Base-by-base conservation (phyloP, 148 eudicot genomes). In the Nepenthes mirabilis region DNA sequence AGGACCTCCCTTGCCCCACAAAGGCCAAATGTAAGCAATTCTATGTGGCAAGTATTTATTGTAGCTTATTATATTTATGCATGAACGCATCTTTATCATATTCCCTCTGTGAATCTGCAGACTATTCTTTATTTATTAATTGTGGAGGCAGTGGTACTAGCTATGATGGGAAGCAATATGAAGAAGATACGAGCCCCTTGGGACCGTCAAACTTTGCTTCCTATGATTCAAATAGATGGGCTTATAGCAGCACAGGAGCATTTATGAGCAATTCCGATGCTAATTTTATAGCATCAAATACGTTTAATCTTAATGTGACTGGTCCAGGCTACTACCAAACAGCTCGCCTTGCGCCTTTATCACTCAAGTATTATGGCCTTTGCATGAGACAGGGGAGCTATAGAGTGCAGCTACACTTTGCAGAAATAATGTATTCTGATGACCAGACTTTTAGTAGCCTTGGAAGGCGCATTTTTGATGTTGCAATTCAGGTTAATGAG, bases 401-500 rank as follows among this genome's bases (percentile, higher is more conserved):
- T 60, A 80, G 52, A 47, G 91, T 88, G 63, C 74, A 76, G 65
- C 86, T 88, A 56, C 88, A 88, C 65, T 62, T 62, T 35, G 57
- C 65, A 5, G 65, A 62, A 53, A 62, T 62, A 0, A 62, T 62
- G 57, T 81, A 45, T 61, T 54, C 82, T 12, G 68, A 72, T 72
- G 87, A 85, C 61, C 74, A 60, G 53, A 79, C 80, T 33, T 83
- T 62, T 75, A 72, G 69, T 63, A 83, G 84, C 60, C 68, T 73
- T 45, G 96, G 91, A 33, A 74, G 79, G 37, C 94, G 90, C 40
- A 65, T 86, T 36, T 85, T 89, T 65, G 89, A 88, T 73, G 82
- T 83, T 45, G 61, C 77, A 34, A 76, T 85, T 69, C 96, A 84
- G 83, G 91, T 88, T 34, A 2, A 36, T 14, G 3, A 32, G n/a